These are phyloP conservation scores for Fusarium newnesense DNA, from an alignment of 2,329 filamentous ascomycete genomes.

Conservation along the genomic window DNA sequence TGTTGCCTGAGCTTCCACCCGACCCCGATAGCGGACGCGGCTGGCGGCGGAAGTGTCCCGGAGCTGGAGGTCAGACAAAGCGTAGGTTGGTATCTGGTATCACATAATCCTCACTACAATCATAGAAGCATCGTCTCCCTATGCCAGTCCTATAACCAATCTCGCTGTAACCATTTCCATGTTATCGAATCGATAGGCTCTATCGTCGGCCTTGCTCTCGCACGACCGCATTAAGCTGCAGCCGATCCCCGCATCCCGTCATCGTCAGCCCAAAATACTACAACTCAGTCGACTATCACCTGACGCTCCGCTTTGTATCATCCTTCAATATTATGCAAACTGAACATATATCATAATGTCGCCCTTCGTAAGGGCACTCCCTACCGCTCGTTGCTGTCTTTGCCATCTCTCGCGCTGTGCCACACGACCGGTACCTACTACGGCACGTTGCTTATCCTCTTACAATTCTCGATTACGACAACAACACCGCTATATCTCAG, in stretches of 20 bases:
- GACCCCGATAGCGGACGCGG: constrained; percentile 35
- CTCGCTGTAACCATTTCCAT: neutral
- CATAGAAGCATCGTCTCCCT: neutral
- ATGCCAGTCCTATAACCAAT: neutral
- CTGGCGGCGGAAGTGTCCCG: constrained; percentile 3
- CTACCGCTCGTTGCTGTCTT: constrained; percentile 25
- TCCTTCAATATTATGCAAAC: constrained; percentile 38
- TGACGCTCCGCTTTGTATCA: constrained; percentile 17
- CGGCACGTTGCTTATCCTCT: constrained; percentile 1
- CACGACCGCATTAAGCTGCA: constrained; percentile 32
- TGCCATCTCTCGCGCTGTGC: constrained; percentile 18
- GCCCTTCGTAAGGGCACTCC: constrained; percentile 41
- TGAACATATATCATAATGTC: constrained; percentile 34
- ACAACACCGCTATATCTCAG: constrained; percentile 42
- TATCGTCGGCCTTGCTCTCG: constrained; percentile 14
- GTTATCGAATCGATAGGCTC: constrained; percentile 24
- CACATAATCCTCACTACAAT: neutral
- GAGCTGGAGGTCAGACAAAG: constrained; percentile 7
- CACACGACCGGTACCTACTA: constrained; percentile 3
- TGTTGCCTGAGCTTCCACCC: neutral
- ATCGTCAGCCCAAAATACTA: constrained; percentile 35
- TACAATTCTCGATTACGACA: constrained; percentile 7
- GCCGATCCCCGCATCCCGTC: constrained; percentile 40
- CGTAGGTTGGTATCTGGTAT: neutral
- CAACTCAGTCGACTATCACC: constrained; percentile 35